Conservation (phyloP, 306 rosid species). For the Canavalia ensiformis region DNA sequence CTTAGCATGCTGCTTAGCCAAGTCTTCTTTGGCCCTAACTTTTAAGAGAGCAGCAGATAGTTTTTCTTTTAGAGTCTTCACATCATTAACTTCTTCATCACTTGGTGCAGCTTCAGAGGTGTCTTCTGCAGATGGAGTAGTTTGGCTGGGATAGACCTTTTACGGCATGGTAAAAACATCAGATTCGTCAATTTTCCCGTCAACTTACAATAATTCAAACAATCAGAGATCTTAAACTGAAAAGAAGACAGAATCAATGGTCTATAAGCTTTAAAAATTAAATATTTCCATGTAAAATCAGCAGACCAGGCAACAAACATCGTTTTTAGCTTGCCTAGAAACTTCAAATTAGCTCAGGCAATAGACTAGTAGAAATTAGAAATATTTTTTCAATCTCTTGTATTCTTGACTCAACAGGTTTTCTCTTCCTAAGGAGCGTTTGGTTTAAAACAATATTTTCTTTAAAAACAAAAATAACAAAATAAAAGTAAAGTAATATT, state of each 20-base stretch:
- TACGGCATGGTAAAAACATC: constrained; percentile 41
- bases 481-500: too few relatives aligned
- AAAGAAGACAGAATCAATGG: not conserved
- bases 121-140: constrained; percentile 62
- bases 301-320: constrained; percentile 20
- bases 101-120: constrained; percentile 56
- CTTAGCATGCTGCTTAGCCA: constrained; percentile 79
- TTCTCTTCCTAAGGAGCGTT: not conserved
- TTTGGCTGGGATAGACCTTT: constrained; percentile 60
- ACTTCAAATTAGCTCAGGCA: constrained; percentile 11
- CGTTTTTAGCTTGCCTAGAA: constrained; percentile 7
- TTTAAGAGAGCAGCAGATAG: constrained; percentile 67
- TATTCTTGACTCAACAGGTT: constrained; percentile 23
- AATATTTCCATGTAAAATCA: not conserved
- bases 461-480: too few relatives aligned
- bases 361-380: not conserved
- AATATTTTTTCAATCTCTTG: constrained; percentile 3
- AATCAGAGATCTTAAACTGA: constrained; percentile 31
- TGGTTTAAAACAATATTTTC: too few relatives aligned
- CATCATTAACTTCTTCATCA: constrained; percentile 54
- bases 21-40: constrained; percentile 68
- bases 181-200: constrained; percentile 31
- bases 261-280: constrained; percentile 1
- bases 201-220: constrained; percentile 30
- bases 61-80: constrained; percentile 58